A percentile compares a stretch with the other conserved stretches of the same genome.
These are phyloP conservation scores for Podila verticillata DNA, from an alignment of 192 early-diverging fungal genomes.

Conservation along the genomic window DNA sequence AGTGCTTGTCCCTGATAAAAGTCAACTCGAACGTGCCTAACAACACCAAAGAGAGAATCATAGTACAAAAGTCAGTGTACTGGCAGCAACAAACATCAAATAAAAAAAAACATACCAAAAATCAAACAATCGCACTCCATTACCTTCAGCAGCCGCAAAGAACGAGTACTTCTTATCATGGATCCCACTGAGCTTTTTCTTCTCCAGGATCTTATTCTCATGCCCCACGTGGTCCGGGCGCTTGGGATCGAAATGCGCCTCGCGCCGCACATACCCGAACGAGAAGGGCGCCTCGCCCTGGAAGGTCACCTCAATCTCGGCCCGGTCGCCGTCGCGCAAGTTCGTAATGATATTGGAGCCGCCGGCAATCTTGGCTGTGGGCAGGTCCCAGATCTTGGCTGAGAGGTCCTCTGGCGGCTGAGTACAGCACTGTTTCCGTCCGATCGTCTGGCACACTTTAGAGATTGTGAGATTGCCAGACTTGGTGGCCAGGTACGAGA, in stretches of 20 bases:
- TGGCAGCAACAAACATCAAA: not conserved
- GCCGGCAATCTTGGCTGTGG: conserved; percentile 26
- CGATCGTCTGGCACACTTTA: conserved; percentile 35
- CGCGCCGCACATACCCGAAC: conserved; percentile 25
- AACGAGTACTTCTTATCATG: conserved; percentile 18
- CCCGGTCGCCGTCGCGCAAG: conserved; percentile 29
- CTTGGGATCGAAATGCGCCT: conserved; percentile 31
- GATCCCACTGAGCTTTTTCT: conserved; percentile 5
- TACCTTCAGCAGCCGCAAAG: conserved; percentile 36
- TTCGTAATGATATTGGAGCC: conserved; percentile 31
- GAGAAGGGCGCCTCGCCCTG: conserved; percentile 39
- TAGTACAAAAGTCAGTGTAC: not conserved
- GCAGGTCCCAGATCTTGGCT: conserved; percentile 30
- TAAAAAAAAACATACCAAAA: not conserved
- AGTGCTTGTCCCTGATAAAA: conserved; percentile 38
- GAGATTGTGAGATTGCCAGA: conserved; percentile 25
- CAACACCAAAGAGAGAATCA: not conserved
- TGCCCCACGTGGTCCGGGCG: conserved; percentile 8
- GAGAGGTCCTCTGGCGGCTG: conserved; percentile 23
- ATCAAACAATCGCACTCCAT: not conserved
- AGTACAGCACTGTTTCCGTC: conserved; percentile 38
- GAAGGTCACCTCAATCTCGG: conserved; percentile 32
- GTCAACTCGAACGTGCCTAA: conserved; percentile 35
- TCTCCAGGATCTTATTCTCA: conserved; percentile 13
- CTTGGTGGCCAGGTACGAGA: conserved; percentile 20